These are phyloP conservation scores for Aspergillus sp. DNA, from an alignment of 2,329 filamentous ascomycete genomes.

Conservation along the genomic window DNA sequence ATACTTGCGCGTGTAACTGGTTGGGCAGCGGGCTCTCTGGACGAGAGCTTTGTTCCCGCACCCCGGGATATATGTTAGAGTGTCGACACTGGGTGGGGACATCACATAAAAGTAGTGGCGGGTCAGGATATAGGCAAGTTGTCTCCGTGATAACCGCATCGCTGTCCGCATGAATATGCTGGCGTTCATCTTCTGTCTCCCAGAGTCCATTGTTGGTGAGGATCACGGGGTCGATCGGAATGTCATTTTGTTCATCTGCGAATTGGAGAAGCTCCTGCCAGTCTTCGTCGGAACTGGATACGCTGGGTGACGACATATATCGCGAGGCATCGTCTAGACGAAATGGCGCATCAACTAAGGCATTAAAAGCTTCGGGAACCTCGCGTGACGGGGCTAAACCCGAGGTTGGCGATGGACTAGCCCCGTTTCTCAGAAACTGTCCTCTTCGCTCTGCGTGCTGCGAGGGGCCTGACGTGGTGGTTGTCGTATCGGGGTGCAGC, in stretches of 20 bases:
- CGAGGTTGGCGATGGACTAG: background rate
- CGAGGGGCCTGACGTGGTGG: background rate
- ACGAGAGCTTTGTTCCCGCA: background rate
- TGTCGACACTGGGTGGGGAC: background rate
- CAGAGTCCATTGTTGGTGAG: conserved; percentile 7
- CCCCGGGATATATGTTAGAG: conserved; percentile 2
- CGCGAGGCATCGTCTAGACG: background rate
- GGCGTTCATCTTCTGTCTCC: background rate
- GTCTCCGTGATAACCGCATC: background rate
- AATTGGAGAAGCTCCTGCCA: conserved; percentile 4
- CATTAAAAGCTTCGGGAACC: conserved; percentile 1
- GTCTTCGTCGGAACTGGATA: conserved; percentile 4
- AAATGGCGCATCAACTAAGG: conserved; percentile 3
- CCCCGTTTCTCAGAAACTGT: background rate
- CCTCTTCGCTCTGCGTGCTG: background rate
- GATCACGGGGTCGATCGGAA: conserved; percentile 7
- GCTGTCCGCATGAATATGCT: conserved; percentile 2
- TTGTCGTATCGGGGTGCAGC: background rate
- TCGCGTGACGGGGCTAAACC: conserved; percentile 1
- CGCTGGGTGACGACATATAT: conserved; percentile 3
- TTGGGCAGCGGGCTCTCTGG: background rate
- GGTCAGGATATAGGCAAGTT: conserved; percentile 11
- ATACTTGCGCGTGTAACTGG: background rate
- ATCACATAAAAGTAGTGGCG: conserved; percentile 1
- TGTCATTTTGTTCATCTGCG: conserved; percentile 3